Evolutionary conservation across 1,139 yeast genomes (phyloP).

Genomic region (Hyphopichia buzzinii): DNA sequence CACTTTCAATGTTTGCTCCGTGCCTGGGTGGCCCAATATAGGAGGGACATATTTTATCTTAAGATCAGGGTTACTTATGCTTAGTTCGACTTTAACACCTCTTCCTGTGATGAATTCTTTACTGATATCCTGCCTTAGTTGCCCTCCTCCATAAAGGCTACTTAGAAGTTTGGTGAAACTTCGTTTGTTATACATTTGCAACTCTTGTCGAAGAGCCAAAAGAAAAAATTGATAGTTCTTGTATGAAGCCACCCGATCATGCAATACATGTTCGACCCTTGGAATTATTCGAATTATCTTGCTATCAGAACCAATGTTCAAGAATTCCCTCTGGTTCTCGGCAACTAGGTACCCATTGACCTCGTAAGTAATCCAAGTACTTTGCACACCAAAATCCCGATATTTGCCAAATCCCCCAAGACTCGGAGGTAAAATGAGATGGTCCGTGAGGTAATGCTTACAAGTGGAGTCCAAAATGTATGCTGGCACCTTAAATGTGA

Average conservation of each 20-base stretch:
- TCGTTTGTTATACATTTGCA: background rate
- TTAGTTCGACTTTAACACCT: background rate
- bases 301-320: background rate
- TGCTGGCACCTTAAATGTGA: constrained; percentile 3
- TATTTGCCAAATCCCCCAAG: constrained; percentile 3
- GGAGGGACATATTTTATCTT: constrained; percentile 2
- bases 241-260: background rate
- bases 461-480: constrained; percentile 3
- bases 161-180: background rate
- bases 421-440: constrained; percentile 1
- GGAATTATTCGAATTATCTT: background rate
- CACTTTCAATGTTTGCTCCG: background rate
- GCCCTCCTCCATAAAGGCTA: background rate
- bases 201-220: background rate
- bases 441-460: constrained; percentile 1
- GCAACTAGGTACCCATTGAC: background rate
- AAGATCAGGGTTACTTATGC: background rate
- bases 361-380: constrained; percentile 1
- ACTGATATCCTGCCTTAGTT: background rate
- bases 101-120: background rate
- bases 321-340: background rate
- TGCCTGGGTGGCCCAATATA: background rate
- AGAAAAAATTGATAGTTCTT: constrained; percentile 1
- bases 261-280: background rate
- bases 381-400: constrained; percentile 2